Evolutionary conservation across 2,329 filamentous ascomycete genomes (phyloP).

Genomic region (Colletotrichum ledebouriae): DNA sequence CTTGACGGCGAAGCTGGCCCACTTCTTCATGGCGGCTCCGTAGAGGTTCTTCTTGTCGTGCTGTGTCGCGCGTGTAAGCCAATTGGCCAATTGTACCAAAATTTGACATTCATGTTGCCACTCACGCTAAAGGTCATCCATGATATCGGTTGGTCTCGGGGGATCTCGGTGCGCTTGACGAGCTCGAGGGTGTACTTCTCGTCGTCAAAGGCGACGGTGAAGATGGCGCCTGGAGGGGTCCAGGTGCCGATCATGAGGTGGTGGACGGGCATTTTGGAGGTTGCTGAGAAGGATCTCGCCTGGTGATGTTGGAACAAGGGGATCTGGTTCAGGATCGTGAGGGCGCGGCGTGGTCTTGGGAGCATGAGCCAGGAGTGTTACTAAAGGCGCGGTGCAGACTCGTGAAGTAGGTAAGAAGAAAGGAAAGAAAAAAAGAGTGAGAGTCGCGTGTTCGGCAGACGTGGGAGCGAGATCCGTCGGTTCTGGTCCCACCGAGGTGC

Average conservation of each 20-base stretch:
- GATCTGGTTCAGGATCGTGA: background rate
- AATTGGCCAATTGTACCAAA: background rate
- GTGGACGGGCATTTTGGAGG: conserved; percentile 77
- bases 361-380: conserved; percentile 27
- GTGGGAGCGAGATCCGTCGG: conserved; percentile 19
- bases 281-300: conserved; percentile 26
- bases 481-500: conserved; percentile 11
- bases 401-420: background rate
- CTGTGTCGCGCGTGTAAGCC: conserved; percentile 57
- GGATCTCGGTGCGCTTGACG: conserved; percentile 85
- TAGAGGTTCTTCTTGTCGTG: conserved; percentile 88
- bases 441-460: conserved; percentile 12
- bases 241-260: conserved; percentile 94
- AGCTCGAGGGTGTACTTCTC: conserved; percentile 80
- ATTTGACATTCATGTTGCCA: conserved; percentile 20
- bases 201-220: conserved; percentile 90
- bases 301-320: background rate
- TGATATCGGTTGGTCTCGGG: conserved; percentile 87
- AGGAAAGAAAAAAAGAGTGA: conserved; percentile 3
- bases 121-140: conserved; percentile 93
- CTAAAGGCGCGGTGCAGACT: background rate
- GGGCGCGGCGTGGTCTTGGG: conserved; percentile 12
- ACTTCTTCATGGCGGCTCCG: conserved; percentile 93
- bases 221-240: conserved; percentile 90
- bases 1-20: conserved; percentile 84